Evolutionary conservation across 2,329 filamentous ascomycete species (phyloP), one percentile per base, ranked within the genome.

Genomic region (Clarireedia paspali): DNA sequence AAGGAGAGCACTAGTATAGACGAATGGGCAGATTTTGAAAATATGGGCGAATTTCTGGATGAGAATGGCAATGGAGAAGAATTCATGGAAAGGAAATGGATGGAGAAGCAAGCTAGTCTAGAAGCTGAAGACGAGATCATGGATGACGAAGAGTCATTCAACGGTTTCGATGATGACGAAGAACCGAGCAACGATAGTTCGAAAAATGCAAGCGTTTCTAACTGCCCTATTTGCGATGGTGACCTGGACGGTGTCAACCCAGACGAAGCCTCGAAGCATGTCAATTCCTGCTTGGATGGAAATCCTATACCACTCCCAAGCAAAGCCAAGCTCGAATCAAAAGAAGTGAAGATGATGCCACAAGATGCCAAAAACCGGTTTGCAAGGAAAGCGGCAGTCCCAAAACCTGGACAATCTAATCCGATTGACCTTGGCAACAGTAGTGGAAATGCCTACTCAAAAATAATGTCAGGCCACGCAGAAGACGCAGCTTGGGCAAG

Each of bases 271-370:
- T 88, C 87, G 6, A 73, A 86, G 2, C 94, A 99, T 70, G 94
- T 99, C 62, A 99, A 99, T 69, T 83, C 85, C 9, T 99, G 94
- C 71, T 77, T 99, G 2, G 94, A 99, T 68, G 90, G 90, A 1
- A 87, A 87, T 47, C 81, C 87, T 5, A 79, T 83, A 46, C 79
- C 85, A 2, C 65, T 87, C 14, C 79, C 67, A 42, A 58, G 52
- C 9, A 39, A 72, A 6, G 64, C 66, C 36, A 61, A 63, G 26
- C 38, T 57, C 4, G 27, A 61, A 7, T 20, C 53, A 36, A 55
- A 20, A 17, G 56, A 65, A 42, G 57, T 66, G 42, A 67, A 65
- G 30, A 39, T 64, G 6, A 62, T 63, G 52, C 61, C 61, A 30
- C 42, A 59, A 47, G 61, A 56, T 44, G 62, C 59, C 14, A 63